Percentiles rank a stretch among this genome's conserved stretches.
Conservation (phyloP, 139 green algal species). For the Astrephomene gubernaculifera region DNA sequence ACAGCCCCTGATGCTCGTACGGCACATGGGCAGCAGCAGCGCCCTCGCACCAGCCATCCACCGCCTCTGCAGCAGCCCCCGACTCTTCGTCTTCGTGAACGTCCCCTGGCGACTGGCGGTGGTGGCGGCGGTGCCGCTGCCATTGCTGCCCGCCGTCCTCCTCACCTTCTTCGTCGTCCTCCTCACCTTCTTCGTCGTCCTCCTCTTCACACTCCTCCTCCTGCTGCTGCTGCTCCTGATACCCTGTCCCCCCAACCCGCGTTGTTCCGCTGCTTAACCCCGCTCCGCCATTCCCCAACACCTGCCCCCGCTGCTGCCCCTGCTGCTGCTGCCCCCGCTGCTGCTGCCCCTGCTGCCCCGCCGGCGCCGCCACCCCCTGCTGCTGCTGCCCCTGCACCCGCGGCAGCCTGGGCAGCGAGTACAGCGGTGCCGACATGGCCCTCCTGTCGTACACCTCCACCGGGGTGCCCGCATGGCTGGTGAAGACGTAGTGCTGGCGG, state of each 20-base stretch:
- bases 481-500: constrained; percentile 58
- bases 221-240: too few relatives aligned
- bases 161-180: neutral
- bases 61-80: too few relatives aligned
- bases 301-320: neutral
- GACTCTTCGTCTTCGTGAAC: too few relatives aligned
- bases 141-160: neutral
- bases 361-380: neutral
- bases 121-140: neutral
- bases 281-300: too few relatives aligned
- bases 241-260: too few relatives aligned
- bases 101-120: too few relatives aligned
- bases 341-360: neutral
- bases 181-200: neutral
- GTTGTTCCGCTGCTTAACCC: too few relatives aligned
- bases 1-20: constrained; percentile 27
- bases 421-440: constrained; percentile 25
- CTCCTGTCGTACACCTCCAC: constrained; percentile 56
- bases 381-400: neutral
- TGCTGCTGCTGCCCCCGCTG: neutral
- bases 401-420: neutral
- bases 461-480: constrained; percentile 53
- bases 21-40: neutral
- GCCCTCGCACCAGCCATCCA: neutral
- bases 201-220: neutral